phyloP scores from a whole-genome alignment of 306 rosid genomes.

The Dicorynia guianensis region DNA sequence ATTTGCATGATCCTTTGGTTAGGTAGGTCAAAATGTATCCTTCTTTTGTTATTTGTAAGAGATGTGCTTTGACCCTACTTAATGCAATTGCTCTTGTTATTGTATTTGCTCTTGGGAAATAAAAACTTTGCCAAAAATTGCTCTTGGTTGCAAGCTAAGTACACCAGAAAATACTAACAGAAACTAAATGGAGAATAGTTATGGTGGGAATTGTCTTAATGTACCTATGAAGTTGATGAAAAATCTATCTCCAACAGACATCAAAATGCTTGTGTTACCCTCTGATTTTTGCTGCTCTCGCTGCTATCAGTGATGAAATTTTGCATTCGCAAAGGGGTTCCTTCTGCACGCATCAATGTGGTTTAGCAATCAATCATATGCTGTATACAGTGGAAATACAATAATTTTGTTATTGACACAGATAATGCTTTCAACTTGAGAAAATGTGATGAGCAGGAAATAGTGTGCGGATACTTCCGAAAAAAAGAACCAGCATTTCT shows the following conservation, averaged over 20 bases:
- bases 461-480: not conserved
- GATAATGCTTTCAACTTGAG: not conserved
- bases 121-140: not conserved
- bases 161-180: constrained; percentile 2
- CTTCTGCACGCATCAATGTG: not conserved
- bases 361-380: not conserved
- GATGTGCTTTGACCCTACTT: constrained; percentile 9
- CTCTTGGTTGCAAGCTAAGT: not conserved
- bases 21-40: constrained; percentile 59
- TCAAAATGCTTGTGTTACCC: not conserved
- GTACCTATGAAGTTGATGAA: constrained; percentile 12
- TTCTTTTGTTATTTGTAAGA: constrained; percentile 18
- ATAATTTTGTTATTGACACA: not conserved
- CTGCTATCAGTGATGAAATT: not conserved
- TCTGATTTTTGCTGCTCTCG: not conserved
- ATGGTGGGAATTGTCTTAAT: not conserved
- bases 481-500: too few species aligned
- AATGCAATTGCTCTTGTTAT: constrained; percentile 24
- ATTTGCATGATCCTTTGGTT: constrained; percentile 67
- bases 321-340: constrained; percentile 2
- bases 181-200: constrained; percentile 11
- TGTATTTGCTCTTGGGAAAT: constrained; percentile 32
- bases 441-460: not conserved
- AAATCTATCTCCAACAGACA: not conserved
- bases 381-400: not conserved